phyloP scores from a whole-genome alignment of 129 eudicot genomes.

The Flaveria sonorensis region DNA sequence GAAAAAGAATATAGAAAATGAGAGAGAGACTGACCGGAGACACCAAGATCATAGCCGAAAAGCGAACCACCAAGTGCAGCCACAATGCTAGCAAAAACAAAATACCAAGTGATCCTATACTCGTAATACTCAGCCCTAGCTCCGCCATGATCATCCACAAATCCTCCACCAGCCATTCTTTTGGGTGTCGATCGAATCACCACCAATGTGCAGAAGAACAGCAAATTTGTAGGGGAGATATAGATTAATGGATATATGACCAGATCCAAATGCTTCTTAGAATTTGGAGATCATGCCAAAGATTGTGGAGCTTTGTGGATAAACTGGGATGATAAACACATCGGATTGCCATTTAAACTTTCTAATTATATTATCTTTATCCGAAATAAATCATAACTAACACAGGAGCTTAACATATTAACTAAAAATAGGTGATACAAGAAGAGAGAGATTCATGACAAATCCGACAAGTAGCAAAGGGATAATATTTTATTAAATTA shows the following conservation, averaged over 20 bases:
- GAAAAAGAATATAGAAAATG: neutral
- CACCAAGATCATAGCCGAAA: slow-evolving; percentile 94
- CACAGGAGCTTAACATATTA: neutral
- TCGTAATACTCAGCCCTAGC: slow-evolving; percentile 65
- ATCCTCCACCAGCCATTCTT: slow-evolving; percentile 79
- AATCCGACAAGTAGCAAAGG: no score
- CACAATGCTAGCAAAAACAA: slow-evolving; percentile 66
- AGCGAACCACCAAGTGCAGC: slow-evolving; percentile 87
- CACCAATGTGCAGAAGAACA: slow-evolving; percentile 2
- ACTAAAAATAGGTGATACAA: neutral
- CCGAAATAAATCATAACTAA: slow-evolving; percentile 6
- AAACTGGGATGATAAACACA: slow-evolving; percentile 2
- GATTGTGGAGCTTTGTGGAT: slow-evolving; percentile 24
- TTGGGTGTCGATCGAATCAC: neutral
- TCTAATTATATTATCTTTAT: slow-evolving; percentile 7
- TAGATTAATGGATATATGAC: slow-evolving; percentile 21
- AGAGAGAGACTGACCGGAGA: slow-evolving; percentile 60
- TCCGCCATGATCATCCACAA: slow-evolving; percentile 41
- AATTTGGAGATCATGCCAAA: slow-evolving; percentile 24
- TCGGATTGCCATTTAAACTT: slow-evolving; percentile 10
- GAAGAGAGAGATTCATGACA: neutral
- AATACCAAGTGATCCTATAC: slow-evolving; percentile 65
- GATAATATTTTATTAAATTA: no score
- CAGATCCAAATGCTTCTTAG: slow-evolving; percentile 7
- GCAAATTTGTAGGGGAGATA: slow-evolving; percentile 23